phyloP scores from a whole-genome alignment of 2,329 filamentous ascomycete genomes.

The Grosmannia penicillata region DNA sequence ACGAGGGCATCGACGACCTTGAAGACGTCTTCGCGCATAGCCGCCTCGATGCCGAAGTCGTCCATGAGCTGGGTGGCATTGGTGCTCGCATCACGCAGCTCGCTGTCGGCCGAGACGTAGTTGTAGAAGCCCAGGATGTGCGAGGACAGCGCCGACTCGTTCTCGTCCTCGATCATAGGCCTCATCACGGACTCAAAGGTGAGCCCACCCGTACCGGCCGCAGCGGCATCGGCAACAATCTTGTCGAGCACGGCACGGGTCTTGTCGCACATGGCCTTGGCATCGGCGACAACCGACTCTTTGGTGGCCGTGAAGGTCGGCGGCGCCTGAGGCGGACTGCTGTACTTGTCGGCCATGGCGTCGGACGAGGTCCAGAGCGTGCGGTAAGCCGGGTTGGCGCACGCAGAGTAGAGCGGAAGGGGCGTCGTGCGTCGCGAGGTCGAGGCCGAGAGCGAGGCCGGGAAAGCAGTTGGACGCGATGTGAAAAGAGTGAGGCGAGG shows the following conservation, averaged over 20 bases:
- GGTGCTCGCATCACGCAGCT: slow-evolving; percentile 59
- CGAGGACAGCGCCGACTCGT: slow-evolving; percentile 40
- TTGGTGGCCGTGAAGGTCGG: slow-evolving; percentile 65
- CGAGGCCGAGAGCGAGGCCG: too few relatives aligned
- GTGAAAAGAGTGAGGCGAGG: slow-evolving; percentile 4
- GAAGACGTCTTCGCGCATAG: slow-evolving; percentile 74
- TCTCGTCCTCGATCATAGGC: slow-evolving; percentile 63
- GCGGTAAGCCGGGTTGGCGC: slow-evolving; percentile 16
- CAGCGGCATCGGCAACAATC: slow-evolving; percentile 45
- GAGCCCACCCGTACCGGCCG: slow-evolving; percentile 32
- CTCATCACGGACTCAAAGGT: slow-evolving; percentile 40
- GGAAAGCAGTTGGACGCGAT: not conserved
- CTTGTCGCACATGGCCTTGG: slow-evolving; percentile 48
- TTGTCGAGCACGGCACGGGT: slow-evolving; percentile 52
- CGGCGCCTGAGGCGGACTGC: slow-evolving; percentile 61
- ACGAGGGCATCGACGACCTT: slow-evolving; percentile 45
- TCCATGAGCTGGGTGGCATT: slow-evolving; percentile 63
- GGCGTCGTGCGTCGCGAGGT: slow-evolving; percentile 1
- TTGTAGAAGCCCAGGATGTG: slow-evolving; percentile 70
- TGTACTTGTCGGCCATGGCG: slow-evolving; percentile 54
- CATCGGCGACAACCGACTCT: slow-evolving; percentile 50
- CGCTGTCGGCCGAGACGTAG: slow-evolving; percentile 54
- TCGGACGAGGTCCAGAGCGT: slow-evolving; percentile 22
- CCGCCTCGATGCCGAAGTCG: slow-evolving; percentile 62
- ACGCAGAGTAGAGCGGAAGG: slow-evolving; percentile 3